phyloP scores from a whole-genome alignment of 495 filamentous ascomycete species.

The Hypoxylon rickii region DNA sequence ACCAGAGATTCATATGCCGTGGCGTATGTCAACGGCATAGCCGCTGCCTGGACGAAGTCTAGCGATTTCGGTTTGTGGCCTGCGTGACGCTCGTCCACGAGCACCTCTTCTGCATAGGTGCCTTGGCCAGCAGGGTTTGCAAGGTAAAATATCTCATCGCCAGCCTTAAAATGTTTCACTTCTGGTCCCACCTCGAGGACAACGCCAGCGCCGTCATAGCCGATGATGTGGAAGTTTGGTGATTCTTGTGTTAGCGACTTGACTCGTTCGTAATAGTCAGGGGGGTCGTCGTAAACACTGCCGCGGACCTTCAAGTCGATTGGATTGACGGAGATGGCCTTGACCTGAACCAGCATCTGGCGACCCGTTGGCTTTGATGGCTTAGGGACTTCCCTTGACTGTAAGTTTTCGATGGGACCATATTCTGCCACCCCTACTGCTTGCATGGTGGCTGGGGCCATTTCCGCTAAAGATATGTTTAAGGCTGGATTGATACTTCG shows the following conservation, averaged over 20 bases:
- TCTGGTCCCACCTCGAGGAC: constrained; percentile 48
- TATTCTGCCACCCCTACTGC: constrained; percentile 25
- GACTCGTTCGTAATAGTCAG: constrained; percentile 30
- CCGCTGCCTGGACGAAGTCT: constrained; percentile 25
- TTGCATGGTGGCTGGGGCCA: constrained; percentile 25
- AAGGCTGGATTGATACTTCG: background rate
- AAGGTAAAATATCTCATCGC: constrained; percentile 28
- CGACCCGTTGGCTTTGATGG: constrained; percentile 24
- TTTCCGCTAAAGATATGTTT: constrained; percentile 4
- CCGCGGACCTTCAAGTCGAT: constrained; percentile 30
- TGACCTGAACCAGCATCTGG: constrained; percentile 30
- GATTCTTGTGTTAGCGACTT: constrained; percentile 23
- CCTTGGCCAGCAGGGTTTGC: constrained; percentile 20
- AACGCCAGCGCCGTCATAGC: constrained; percentile 51
- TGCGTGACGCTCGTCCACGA: constrained; percentile 29
- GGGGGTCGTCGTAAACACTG: constrained; percentile 23
- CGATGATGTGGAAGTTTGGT: constrained; percentile 34
- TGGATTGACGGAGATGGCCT: constrained; percentile 29
- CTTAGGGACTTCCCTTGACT: constrained; percentile 14
- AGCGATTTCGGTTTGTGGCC: constrained; percentile 27
- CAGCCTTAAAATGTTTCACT: constrained; percentile 35
- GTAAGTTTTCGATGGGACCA: constrained; percentile 26
- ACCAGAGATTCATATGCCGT: constrained; percentile 27
- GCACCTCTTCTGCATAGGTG: constrained; percentile 19
- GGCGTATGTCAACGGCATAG: constrained; percentile 25